Evolutionary conservation across 495 filamentous ascomycete genomes (phyloP).

Genomic region (Penicillium psychrofluorescens): DNA sequence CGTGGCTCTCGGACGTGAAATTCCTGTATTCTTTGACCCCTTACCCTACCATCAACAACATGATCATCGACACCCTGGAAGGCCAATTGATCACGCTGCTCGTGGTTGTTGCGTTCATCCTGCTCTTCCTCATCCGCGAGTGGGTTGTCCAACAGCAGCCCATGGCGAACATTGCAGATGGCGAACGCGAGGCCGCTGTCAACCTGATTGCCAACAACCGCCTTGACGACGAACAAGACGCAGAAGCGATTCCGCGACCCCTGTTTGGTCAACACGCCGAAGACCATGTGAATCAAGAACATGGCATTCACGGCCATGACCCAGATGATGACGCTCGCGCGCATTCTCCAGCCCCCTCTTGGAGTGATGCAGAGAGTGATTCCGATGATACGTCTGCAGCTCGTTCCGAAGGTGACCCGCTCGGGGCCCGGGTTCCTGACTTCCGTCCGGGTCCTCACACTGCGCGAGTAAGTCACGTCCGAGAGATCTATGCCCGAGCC

Average conservation of each 20-base stretch:
- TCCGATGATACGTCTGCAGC: conserved; percentile 11
- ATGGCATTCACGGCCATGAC: conserved; percentile 5
- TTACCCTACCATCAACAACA: conserved; percentile 64
- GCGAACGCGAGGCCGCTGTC: conserved; percentile 39
- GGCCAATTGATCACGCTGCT: conserved; percentile 87
- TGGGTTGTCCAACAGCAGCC: conserved; percentile 98
- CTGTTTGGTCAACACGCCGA: conserved; percentile 4
- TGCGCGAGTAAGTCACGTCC: not conserved
- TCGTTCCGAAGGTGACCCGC: not conserved
- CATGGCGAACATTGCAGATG: conserved; percentile 52
- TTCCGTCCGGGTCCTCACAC: conserved; percentile 6
- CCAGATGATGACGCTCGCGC: conserved; percentile 8
- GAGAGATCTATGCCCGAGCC: conserved; percentile 43
- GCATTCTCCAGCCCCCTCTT: conserved; percentile 16
- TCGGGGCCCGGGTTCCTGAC: not conserved
- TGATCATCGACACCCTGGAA: conserved; percentile 78
- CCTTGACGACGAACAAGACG: conserved; percentile 12
- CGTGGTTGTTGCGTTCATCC: conserved; percentile 85
- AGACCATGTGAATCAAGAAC: conserved; percentile 1
- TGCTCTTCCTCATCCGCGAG: conserved; percentile 92
- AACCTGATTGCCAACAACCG: conserved; percentile 34
- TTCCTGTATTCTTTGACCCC: conserved; percentile 69
- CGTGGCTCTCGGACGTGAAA: conserved; percentile 61
- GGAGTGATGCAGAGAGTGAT: conserved; percentile 5
- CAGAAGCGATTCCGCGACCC: not conserved